Percentiles rank a stretch among this genome's conserved stretches.
phyloP scores from a whole-genome alignment of 495 filamentous ascomycete genomes.

The Neurospora africana region DNA sequence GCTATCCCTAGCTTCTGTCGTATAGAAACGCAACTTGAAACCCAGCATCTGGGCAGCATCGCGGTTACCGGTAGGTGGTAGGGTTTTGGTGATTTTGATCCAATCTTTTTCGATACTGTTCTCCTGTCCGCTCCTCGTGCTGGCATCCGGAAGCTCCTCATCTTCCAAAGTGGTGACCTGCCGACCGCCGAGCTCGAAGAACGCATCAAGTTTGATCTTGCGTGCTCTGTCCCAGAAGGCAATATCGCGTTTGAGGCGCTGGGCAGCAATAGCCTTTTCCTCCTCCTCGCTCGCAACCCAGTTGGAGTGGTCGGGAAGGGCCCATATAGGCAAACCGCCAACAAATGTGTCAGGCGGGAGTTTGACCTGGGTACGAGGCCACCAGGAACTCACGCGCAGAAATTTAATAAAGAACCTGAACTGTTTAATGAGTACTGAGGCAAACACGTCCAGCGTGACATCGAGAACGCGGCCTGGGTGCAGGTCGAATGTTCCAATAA shows the following conservation, averaged over 20 bases:
- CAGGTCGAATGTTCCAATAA: conserved; percentile 45
- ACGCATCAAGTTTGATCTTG: conserved; percentile 66
- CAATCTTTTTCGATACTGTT: conserved; percentile 51
- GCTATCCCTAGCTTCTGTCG: conserved; percentile 54
- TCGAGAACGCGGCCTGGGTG: conserved; percentile 82
- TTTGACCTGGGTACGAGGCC: conserved; percentile 56
- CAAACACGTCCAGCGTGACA: conserved; percentile 50
- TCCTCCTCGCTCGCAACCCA: conserved; percentile 56
- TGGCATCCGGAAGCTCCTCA: conserved; percentile 34
- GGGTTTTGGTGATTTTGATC: conserved; percentile 67
- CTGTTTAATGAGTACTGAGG: conserved; percentile 35
- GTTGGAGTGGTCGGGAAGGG: conserved; percentile 53
- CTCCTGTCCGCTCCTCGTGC: conserved; percentile 28
- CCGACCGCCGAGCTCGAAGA: conserved; percentile 71
- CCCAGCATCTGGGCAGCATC: conserved; percentile 90
- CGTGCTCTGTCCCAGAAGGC: conserved; percentile 76
- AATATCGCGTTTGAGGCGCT: conserved; percentile 53
- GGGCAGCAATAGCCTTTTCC: conserved; percentile 36
- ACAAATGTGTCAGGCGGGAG: conserved; percentile 23
- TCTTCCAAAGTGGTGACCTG: conserved; percentile 41
- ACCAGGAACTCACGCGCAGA: conserved; percentile 87
- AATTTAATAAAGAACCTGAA: conserved; percentile 90
- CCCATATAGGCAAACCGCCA: conserved; percentile 69
- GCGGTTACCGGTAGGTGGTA: conserved; percentile 76
- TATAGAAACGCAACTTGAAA: conserved; percentile 95